A percentile compares a stretch with the other conserved stretches of the same genome.
phyloP scores from a whole-genome alignment of 31 red algal genomes.

The Endocladia muricata region DNA sequence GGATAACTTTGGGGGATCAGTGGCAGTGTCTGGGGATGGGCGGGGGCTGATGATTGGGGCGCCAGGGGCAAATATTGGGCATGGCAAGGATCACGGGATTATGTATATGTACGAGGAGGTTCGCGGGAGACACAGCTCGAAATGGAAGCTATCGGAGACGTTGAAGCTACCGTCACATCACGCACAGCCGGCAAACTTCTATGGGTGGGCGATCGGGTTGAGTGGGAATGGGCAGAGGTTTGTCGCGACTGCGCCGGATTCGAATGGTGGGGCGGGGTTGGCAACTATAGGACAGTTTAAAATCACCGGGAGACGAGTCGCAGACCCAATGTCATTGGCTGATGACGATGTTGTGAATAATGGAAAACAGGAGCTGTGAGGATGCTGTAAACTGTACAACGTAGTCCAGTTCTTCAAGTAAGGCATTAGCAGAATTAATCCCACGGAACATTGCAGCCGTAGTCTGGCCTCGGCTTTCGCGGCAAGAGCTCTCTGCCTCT shows the following conservation, averaged over 20 bases:
- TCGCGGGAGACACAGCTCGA: background rate
- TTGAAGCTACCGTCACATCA: conserved; percentile 14
- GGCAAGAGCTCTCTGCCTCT: too few species aligned
- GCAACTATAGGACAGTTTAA: conserved; percentile 27
- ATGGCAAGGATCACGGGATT: conserved; percentile 42
- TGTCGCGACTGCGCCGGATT: conserved; percentile 22
- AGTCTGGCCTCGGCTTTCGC: too few species aligned
- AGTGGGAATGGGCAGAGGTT: conserved; percentile 25
- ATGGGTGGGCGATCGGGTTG: conserved; percentile 34
- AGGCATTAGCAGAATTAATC: too few species aligned
- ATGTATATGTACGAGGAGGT: conserved; percentile 58
- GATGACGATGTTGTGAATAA: conserved; percentile 19
- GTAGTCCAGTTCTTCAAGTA: too few species aligned
- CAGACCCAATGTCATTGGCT: conserved; percentile 8
- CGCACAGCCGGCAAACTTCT: conserved; percentile 16
- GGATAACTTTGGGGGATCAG: conserved; percentile 76
- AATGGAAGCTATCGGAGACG: conserved; percentile 28
- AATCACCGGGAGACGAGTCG: conserved; percentile 6
- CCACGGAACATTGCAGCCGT: too few species aligned
- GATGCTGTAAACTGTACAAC: too few species aligned
- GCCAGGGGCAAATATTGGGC: conserved; percentile 41
- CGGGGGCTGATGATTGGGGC: conserved; percentile 38
- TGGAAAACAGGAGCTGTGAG: conserved; percentile 18
- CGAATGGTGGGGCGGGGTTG: conserved; percentile 6
- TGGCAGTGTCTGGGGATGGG: conserved; percentile 51